Base-by-base conservation (phyloP, 495 filamentous ascomycete species). In the Xylaria venustula region DNA sequence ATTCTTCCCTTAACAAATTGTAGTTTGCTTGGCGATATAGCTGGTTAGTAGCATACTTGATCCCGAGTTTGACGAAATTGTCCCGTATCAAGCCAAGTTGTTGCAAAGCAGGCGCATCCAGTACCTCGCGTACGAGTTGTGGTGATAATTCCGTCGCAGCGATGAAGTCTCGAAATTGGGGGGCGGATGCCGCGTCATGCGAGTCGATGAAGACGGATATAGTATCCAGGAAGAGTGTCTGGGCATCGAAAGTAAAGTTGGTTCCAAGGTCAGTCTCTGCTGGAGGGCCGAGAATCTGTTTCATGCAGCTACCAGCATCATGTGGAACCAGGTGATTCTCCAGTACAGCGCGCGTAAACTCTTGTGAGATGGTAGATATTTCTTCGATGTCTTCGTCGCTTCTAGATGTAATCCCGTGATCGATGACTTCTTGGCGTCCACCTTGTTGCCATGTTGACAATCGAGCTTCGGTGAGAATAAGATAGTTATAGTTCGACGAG, bases 21-120 rank as follows among this genome's bases (percentile, higher is more conserved):
- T 96, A 97, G 69, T 95, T 97, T 1, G 92, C 90, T 70, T 98
- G 95, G 46, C 92, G 88, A 67, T 99, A 99, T 2, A 98, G 84
- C 17, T 93, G 75, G 66, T 94, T 92, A 7, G 95, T 99, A 54
- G 91, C 87, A 63, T 95, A 91, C 53, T 93, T 87, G 62, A 96
- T 90, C 3, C 87, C 88, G 67, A 93, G 85, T 49, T 87, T 85
- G n/a, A 82, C 77, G 68, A 97, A 99, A 0, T 87, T 90, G 4
- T 87, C 84, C n/a, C 91, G 87, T 48, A 97, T 89, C 50, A 99
- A 76, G 9, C 87, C 85, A 17, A 97, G 77, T 3, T 85, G 78
- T 65, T 89, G 82, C 15, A 99, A 78, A 11, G 96, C 75, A 11
- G 82, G 77, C 2, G 84, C 83, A 47, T 98, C 95, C n/a, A 99